Evolutionary conservation across 2,329 filamentous ascomycete genomes (phyloP).

Genomic region (Cordyceps farinosa): DNA sequence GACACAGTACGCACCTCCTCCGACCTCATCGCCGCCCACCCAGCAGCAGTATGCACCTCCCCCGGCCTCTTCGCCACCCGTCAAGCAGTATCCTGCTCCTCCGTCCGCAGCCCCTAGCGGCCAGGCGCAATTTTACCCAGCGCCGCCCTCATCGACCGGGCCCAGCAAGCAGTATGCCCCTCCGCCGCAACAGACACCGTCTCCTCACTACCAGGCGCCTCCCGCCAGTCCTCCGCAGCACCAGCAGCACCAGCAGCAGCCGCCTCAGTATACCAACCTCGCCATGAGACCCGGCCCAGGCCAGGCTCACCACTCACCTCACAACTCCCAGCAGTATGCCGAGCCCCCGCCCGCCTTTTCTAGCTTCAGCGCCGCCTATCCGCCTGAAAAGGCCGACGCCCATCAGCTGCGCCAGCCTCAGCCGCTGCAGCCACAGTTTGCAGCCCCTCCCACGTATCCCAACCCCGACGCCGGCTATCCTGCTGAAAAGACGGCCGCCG

Average conservation of each 20-base stretch:
- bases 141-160: conserved; percentile 36
- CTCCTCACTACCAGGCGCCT: conserved; percentile 31
- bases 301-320: conserved; percentile 1
- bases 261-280: conserved; percentile 23
- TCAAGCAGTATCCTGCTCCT: conserved; percentile 44
- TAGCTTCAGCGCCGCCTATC: conserved; percentile 20
- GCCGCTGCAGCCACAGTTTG: conserved; percentile 28
- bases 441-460: conserved; percentile 18
- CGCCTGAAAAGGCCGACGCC: conserved; percentile 20
- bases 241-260: conserved; percentile 25
- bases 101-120: conserved; percentile 46
- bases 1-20: conserved; percentile 18
- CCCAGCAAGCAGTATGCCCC: conserved; percentile 28
- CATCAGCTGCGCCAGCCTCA: conserved; percentile 26
- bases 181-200: conserved; percentile 30
- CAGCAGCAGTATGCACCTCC: conserved; percentile 43
- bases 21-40: conserved; percentile 25
- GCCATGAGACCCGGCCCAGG: conserved; percentile 23
- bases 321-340: conserved; percentile 8
- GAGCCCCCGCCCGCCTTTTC: conserved; percentile 15
- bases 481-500: conserved; percentile 27
- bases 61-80: conserved; percentile 43
- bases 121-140: conserved; percentile 44
- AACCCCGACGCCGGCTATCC: conserved; percentile 24
- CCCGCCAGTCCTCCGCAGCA: conserved; percentile 21